These are phyloP conservation scores for Aspergillus biplanus DNA, from an alignment of 495 filamentous ascomycete species.

Conservation along the genomic window DNA sequence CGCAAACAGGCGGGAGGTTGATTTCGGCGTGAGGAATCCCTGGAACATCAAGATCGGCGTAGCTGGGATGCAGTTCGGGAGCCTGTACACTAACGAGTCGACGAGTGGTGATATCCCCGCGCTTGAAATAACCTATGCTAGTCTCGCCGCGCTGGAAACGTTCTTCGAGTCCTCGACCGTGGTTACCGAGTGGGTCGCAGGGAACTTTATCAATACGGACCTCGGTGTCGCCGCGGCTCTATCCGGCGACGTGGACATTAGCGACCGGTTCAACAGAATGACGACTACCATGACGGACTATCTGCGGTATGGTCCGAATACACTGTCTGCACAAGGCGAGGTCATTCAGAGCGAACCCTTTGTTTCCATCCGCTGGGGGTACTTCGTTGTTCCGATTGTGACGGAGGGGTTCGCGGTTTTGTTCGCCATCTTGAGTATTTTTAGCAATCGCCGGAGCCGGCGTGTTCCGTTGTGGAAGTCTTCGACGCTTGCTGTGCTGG, in stretches of 20 bases:
- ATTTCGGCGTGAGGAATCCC: conserved; percentile 20
- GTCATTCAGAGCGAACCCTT: conserved; percentile 16
- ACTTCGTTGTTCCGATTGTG: conserved; percentile 25
- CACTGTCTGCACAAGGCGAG: conserved; percentile 15
- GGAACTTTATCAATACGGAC: conserved; percentile 21
- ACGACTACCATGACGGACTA: conserved; percentile 26
- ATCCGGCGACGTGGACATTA: conserved; percentile 17
- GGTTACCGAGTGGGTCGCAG: conserved; percentile 18
- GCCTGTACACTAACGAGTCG: conserved; percentile 6
- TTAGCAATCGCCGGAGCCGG: conserved; percentile 24
- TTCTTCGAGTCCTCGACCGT: conserved; percentile 23
- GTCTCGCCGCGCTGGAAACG: conserved; percentile 9
- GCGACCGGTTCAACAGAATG: conserved; percentile 22
- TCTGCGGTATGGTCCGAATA: conserved; percentile 24
- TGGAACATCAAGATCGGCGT: conserved; percentile 8
- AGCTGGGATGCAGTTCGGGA: neutral
- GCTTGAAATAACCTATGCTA: conserved; percentile 10
- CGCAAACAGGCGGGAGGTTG: conserved; percentile 16
- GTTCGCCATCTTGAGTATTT: conserved; percentile 24
- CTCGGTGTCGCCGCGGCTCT: conserved; percentile 20
- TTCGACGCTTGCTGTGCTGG: conserved; percentile 27
- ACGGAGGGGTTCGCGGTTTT: conserved; percentile 21
- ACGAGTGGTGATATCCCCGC: conserved; percentile 2
- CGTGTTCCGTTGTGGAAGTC: conserved; percentile 28
- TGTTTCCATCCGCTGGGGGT: conserved; percentile 26